These are phyloP conservation scores for Priceomyces fermenticarens DNA, from an alignment of 805 yeast species.

Conservation along the genomic window DNA sequence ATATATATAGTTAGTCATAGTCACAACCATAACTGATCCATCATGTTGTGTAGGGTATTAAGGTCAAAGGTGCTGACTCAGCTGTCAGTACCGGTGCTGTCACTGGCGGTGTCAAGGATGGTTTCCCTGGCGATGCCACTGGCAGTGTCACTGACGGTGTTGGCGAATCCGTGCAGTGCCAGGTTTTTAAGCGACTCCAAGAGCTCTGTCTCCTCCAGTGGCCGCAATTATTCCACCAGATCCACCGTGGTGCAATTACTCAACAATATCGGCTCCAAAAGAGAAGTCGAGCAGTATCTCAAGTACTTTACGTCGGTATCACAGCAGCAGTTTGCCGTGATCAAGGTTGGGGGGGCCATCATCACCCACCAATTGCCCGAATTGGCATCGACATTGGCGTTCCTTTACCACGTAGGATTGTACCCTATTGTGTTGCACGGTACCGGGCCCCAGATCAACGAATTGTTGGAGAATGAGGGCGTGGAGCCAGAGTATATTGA, in stretches of 20 bases:
- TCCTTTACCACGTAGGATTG: constrained; percentile 93
- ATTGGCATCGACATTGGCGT: constrained; percentile 92
- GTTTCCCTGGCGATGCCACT: too few relatives aligned
- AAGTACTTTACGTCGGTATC: constrained; percentile 95
- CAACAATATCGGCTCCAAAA: constrained; percentile 93
- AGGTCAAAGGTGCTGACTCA: neutral
- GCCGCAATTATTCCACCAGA: constrained; percentile 57
- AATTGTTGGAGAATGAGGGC: constrained; percentile 86
- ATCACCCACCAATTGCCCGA: constrained; percentile 92
- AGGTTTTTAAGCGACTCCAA: too few relatives aligned
- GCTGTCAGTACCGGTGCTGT: too few relatives aligned
- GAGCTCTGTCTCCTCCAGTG: too few relatives aligned
- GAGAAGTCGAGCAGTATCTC: constrained; percentile 97
- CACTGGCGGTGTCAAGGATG: too few relatives aligned
- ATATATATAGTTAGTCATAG: too few relatives aligned
- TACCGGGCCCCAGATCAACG: constrained; percentile 98
- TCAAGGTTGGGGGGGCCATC: constrained; percentile 98
- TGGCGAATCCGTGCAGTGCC: too few relatives aligned
- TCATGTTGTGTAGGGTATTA: constrained; percentile 4
- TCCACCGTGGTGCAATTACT: constrained; percentile 93
- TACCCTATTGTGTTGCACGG: constrained; percentile 97
- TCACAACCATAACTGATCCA: too few relatives aligned
- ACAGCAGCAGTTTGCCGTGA: constrained; percentile 96
- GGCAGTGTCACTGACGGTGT: too few relatives aligned
- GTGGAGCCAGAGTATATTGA: constrained; percentile 94